Conservation (phyloP, 345 rosid species). For the Odontarrhena argentea region DNA sequence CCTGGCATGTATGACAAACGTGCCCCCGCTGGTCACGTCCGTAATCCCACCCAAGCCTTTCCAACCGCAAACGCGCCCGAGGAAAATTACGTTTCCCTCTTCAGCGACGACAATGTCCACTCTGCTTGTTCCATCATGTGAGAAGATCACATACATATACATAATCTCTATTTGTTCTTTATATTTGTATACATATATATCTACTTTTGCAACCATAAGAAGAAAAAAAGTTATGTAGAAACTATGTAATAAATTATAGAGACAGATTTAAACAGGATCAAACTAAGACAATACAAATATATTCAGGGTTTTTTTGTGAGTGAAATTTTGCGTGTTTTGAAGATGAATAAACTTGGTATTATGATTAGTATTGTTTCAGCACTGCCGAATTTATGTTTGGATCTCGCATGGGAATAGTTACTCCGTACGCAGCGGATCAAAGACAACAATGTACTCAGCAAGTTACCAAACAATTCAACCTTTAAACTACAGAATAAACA, state of each 20-base stretch:
- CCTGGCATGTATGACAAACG: conserved; percentile 58
- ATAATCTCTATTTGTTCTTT: background rate
- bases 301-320: too few relatives aligned
- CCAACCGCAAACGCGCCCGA: conserved; percentile 46
- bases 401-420: too few relatives aligned
- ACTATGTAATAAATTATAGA: conserved; percentile 25
- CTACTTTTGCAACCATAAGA: conserved; percentile 6
- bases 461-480: too few relatives aligned
- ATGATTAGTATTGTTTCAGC: too few relatives aligned
- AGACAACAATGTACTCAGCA: too few relatives aligned
- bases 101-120: conserved; percentile 57
- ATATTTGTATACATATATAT: background rate
- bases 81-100: conserved; percentile 44
- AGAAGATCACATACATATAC: background rate
- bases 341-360: background rate
- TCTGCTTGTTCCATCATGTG: conserved; percentile 55
- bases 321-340: background rate
- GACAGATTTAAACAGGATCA: conserved; percentile 9
- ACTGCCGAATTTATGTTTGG: too few relatives aligned
- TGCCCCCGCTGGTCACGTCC: conserved; percentile 57
- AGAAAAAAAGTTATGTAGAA: background rate
- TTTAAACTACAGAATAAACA: too few relatives aligned
- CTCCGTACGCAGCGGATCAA: too few relatives aligned
- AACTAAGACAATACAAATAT: background rate
- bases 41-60: conserved; percentile 47